Base-by-base conservation (phyloP, 140 eudicot genomes). In the Oenanthe javanica region DNA sequence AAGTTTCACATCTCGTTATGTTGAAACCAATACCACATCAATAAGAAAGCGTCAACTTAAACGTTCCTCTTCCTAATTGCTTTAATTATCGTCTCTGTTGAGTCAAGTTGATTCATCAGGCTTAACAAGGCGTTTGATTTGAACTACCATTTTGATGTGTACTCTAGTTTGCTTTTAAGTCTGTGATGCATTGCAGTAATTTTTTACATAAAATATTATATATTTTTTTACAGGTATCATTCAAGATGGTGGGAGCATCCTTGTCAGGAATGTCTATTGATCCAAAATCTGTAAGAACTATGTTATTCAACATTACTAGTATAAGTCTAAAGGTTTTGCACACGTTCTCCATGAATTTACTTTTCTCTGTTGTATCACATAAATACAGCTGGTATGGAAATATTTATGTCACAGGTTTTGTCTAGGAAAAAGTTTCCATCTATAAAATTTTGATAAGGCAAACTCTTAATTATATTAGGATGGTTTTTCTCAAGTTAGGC, bases 221-320 rank as follows among this genome's bases (percentile, higher is more conserved):
- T 4, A 38, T 16, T 13, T 36, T 71, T 72, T 49, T 85, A 74
- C 89, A 95, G 99, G 99, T 93, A 27, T 96, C 99, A 71, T 93
- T 96, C 91, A 96, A 96, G 92, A 88, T 96, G 86, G 86, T 75
- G 21, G 99, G 99, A 55, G 85, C 91, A 82, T 87, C 99, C 71
- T 77, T 91, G 49, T 91, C 99, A 59, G 97, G 99, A 82, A 89
- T 96, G 96, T 88, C 87, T 42, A 83, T 96, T 54, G 94, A 96
- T 85, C 87, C 96, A 70, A 96, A 96, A 91, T 87, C 97, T 82
- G 99, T 93, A 83, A 90, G 99, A n/a, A 49, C 40, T 11, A 12
- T 48, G 59, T 75, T 50, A 75, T 75, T 47, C 40, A 47, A n/a
- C 52, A 49, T 75, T 21, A 48, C 6, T n/a, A 48, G 16, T 46